Evolutionary conservation across 495 filamentous ascomycete species (phyloP).

Genomic region (Talaromyces liani): DNA sequence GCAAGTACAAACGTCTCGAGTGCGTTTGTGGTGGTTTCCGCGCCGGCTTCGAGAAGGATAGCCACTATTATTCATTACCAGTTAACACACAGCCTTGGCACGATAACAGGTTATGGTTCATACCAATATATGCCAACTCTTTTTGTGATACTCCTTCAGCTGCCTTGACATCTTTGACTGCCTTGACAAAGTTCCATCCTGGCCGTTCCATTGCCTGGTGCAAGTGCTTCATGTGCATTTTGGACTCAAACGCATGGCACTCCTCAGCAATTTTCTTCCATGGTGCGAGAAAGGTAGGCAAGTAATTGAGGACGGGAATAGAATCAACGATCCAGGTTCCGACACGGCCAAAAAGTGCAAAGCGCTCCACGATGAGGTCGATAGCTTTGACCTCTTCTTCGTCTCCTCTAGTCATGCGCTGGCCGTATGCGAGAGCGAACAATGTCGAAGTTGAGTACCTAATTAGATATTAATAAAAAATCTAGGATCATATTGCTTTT

Average conservation of each 20-base stretch:
- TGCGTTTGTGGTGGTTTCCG: neutral
- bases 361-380: constrained; percentile 19
- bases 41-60: neutral
- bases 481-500: neutral
- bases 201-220: neutral
- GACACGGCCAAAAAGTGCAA: constrained; percentile 19
- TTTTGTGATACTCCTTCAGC: constrained; percentile 10
- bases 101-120: neutral
- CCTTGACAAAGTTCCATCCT: constrained; percentile 22
- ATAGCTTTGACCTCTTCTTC: constrained; percentile 22
- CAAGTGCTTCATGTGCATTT: neutral
- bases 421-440: constrained; percentile 24
- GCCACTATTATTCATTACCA: neutral
- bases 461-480: neutral
- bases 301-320: constrained; percentile 24
- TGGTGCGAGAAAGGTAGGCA: constrained; percentile 22
- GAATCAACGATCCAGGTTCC: constrained; percentile 25
- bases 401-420: constrained; percentile 21
- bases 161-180: constrained; percentile 10
- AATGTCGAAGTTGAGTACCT: constrained; percentile 24
- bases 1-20: neutral
- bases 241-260: neutral
- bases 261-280: constrained; percentile 20
- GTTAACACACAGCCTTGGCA: neutral
- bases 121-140: constrained; percentile 24